These are phyloP conservation scores for Scenedesmus sp. DNA, from an alignment of 163 green algal species.

Conservation along the genomic window DNA sequence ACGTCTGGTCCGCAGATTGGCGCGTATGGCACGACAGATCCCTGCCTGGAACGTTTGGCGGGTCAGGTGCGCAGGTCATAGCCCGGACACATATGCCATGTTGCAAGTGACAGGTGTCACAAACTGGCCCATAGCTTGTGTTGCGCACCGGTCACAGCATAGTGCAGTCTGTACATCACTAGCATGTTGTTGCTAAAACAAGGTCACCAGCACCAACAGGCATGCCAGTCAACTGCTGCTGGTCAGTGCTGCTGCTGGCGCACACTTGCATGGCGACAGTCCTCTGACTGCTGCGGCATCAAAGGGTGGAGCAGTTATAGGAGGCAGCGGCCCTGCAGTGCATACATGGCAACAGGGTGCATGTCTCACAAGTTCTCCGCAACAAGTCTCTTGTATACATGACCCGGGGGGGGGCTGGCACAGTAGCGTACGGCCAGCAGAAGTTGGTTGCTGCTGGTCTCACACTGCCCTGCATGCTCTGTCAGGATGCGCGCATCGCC, in stretches of 20 bases:
- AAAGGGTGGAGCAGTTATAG: neutral
- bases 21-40: neutral
- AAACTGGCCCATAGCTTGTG: too few species aligned
- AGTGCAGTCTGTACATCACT: too few species aligned
- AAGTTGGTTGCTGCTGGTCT: neutral
- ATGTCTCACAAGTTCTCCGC: too few species aligned
- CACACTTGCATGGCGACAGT: neutral
- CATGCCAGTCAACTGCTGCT: neutral
- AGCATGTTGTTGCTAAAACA: too few species aligned
- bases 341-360: neutral
- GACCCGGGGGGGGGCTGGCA: too few species aligned
- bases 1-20: neutral
- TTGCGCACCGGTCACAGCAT: too few species aligned
- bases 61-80: too few species aligned
- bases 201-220: neutral
- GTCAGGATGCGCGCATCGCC: neutral
- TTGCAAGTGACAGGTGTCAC: too few species aligned
- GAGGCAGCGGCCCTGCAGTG: neutral
- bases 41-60: neutral
- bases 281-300: neutral
- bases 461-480: neutral
- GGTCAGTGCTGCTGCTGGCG: too few species aligned
- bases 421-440: too few species aligned
- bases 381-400: too few species aligned
- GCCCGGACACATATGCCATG: too few species aligned